Evolutionary conservation across 371 early-diverging fungal species (phyloP), one percentile per base, ranked within the genome.

Genomic region (Mucor lusitanicus): DNA sequence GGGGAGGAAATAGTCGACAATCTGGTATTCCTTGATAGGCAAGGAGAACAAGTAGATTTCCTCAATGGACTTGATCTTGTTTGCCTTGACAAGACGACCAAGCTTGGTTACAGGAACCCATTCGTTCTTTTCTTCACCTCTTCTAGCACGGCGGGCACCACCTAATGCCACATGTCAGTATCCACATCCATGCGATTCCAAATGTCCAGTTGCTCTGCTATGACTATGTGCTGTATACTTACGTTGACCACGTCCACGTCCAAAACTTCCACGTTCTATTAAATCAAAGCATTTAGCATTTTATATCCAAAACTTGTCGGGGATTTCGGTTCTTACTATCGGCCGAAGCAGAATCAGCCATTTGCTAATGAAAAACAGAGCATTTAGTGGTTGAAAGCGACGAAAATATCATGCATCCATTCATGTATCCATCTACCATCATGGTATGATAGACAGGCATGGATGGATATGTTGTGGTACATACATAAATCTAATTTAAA

Each of bases 11-110:
- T 84, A 87, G 85, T 99, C 99, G 69, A 99, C 93, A 67, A 99
- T 97, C 85, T 99, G 99, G 90, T 94, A 96, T 85, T 99, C 99
- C 92, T 98, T 97, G 90, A 99, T 95, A 69, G 95, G 95, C 71
- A 97, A 90, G 61, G 99, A 98, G 92, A 95, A 95, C 66, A 94
- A 84, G 86, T 98, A 99, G 78, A 99, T 94, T 84, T 99, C 96
- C 79, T 94, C 95, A 65, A 97, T 92, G 67, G 90, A 86, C 88
- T 89, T 88, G 91, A 94, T 91, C 88, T 92, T 92, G 83, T 88
- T 88, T 78, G 92, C 97, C 89, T 94, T 94, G 65, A 97, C 94
- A 70, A 98, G 94, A 88, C 97, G 97, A 64, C 97, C 97, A 69
- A 97, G 94, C 63, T 68, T 68, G 68, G 68, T 68, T 35, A 68